Evolutionary conservation across 768 basidiomycete species (phyloP), one percentile per base, ranked within the genome.

Genomic region (Leccinum uliginosum): DNA sequence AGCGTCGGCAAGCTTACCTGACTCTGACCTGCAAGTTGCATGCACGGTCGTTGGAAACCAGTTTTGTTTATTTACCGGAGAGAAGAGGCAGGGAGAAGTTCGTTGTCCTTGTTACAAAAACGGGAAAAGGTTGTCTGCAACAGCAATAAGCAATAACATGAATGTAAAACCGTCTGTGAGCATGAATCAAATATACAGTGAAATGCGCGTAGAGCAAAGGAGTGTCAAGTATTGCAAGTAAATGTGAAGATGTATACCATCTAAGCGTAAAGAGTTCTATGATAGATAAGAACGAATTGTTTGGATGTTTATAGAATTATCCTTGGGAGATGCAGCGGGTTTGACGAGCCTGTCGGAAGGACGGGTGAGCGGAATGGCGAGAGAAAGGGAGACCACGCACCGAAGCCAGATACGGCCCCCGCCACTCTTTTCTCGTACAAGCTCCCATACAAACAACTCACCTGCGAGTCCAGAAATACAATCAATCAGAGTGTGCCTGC

Each of bases 341-440:
- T 54, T 64, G 29, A 71, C 45, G 19, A 70, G 61, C 40, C 69
- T 70, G 23, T 23, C 14, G 14, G 29, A 9, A 7, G 21, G 3
- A 38, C 59, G 32, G 56, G 57, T 34, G 45, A 30, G 19, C 17
- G n/a, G 21, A 23, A 23, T 21, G 27, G 14, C 17, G 27, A 47
- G 8, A 12, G 40, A 38, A 34, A 46, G 5, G 11, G n/a, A 0
- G 8, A 21, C 1, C n/a, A 66, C 79, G 59, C 56, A 84, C 87
- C 79, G 83, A 64, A 89, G 74, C 86, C 85, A 89, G 26, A 87
- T 63, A 62, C 78, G 79, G 6, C 83, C 81, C 2, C 75, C 74
- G 3, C 80, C 77, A 51, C 84, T 80, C 68, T 81, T 85, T 62
- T 87, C 86, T 56, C 83, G 76, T 21, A 84, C 75, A 17, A 89